A percentile compares a stretch with the other conserved stretches of the same genome.
phyloP scores from a whole-genome alignment of 176 grass and related monocot species.

The Thinopyrum elongatum region DNA sequence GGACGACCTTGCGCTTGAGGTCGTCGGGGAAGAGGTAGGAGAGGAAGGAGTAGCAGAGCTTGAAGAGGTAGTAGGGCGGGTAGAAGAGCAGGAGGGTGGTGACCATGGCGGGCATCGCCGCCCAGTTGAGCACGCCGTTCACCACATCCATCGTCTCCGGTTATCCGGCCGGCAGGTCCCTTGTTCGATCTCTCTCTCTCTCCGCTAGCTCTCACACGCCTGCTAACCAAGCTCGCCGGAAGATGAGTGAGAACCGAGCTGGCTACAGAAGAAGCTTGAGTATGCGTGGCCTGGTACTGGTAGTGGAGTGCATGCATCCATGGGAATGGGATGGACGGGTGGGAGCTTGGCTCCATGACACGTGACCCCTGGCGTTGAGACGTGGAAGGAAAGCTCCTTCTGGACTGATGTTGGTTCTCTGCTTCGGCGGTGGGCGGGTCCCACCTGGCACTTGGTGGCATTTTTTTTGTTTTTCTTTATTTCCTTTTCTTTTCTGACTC shows the following conservation, averaged over 20 bases:
- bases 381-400: not conserved
- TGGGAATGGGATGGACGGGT: not conserved
- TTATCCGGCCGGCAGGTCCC: not conserved
- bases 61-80: constrained; percentile 70
- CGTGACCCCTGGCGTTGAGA: not conserved
- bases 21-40: constrained; percentile 69
- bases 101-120: constrained; percentile 40
- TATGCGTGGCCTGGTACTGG: too few relatives aligned
- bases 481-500: too few relatives aligned
- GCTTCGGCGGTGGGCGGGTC: too few relatives aligned
- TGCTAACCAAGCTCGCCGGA: too few relatives aligned
- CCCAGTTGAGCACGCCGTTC: constrained; percentile 43
- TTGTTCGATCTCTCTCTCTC: too few relatives aligned
- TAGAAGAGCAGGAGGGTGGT: constrained; percentile 56
- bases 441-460: too few relatives aligned
- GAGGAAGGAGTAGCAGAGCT: constrained; percentile 46
- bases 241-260: not conserved
- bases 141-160: constrained; percentile 34
- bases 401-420: too few relatives aligned
- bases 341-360: not conserved
- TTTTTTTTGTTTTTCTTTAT: too few relatives aligned
- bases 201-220: too few relatives aligned
- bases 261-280: not conserved
- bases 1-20: constrained; percentile 68
- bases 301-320: too few relatives aligned